phyloP scores from a whole-genome alignment of 2,329 filamentous ascomycete genomes.

The Arthrobotrys sphaeroides region DNA sequence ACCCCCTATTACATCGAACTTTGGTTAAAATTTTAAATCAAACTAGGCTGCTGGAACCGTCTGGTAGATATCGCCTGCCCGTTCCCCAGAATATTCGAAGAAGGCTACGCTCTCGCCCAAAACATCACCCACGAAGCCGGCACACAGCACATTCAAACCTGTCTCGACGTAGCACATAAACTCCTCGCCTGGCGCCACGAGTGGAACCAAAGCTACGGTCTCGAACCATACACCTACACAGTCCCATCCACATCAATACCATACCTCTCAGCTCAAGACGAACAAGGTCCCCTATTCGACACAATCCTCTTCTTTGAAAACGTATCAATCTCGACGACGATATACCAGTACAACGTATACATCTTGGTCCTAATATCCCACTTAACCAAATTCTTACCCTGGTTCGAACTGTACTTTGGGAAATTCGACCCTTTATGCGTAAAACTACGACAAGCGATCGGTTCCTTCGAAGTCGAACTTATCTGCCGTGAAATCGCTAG shows the following conservation, averaged over 20 bases:
- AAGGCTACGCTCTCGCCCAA: slow-evolving; percentile 20
- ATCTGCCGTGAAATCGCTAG: slow-evolving; percentile 33
- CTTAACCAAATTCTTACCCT: slow-evolving; percentile 28
- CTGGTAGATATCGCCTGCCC: slow-evolving; percentile 25
- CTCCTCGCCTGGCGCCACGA: slow-evolving; percentile 45
- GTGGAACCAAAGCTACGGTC: slow-evolving; percentile 42
- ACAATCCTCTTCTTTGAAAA: slow-evolving; percentile 45
- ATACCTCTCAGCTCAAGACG: slow-evolving; percentile 25
- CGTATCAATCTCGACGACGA: slow-evolving; percentile 43
- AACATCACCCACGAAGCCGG: slow-evolving; percentile 33
- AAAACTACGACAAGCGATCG: slow-evolving; percentile 17
- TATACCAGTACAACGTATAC: slow-evolving; percentile 36
- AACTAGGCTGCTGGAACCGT: slow-evolving; percentile 39
- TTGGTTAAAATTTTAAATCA: background rate
- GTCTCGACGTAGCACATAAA: slow-evolving; percentile 10
- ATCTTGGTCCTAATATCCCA: slow-evolving; percentile 25
- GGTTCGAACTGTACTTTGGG: slow-evolving; percentile 51
- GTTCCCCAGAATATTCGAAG: slow-evolving; percentile 31
- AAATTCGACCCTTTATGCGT: slow-evolving; percentile 2
- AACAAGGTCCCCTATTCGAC: slow-evolving; percentile 36
- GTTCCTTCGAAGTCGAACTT: slow-evolving; percentile 9
- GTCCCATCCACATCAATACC: slow-evolving; percentile 26
- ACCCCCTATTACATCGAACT: background rate
- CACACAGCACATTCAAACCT: slow-evolving; percentile 27
- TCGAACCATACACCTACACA: slow-evolving; percentile 37